Evolutionary conservation across 1,284 basidiomycete species (phyloP), one percentile per base, ranked within the genome.

Genomic region (Cutaneotrichosporon daszewskae): DNA sequence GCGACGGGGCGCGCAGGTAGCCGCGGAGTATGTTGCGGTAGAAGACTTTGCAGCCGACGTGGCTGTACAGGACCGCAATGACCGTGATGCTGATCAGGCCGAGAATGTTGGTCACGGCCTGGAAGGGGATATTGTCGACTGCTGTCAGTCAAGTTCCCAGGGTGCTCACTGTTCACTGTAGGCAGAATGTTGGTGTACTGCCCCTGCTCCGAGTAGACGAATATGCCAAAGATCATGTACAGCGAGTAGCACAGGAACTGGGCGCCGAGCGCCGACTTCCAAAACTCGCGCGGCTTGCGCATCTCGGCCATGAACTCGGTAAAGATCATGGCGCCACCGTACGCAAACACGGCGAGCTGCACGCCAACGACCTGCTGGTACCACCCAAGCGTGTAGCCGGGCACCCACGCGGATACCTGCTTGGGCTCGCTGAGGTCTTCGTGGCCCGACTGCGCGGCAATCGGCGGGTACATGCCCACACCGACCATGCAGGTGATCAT

Each of bases 211-310:
- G 39, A 66, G 69, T 81, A 74, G 31, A 71, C 68, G 53, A 71
- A 74, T 18, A 74, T 37, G 10, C 80, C 81, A 24, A 46, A 49
- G 17, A 44, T 16, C 45, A 50, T 47, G 47, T 53, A 84, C 4
- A 76, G 74, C 13, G 64, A 37, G 54, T 74, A 75, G 55, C 83
- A 82, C 29, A 84, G 62, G 3, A 72, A 35, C 57, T 84, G 80
- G 0, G 79, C 78, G 25, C 66, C 62, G 35, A 75, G 69, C 76
- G 82, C 81, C 25, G 76, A 79, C 60, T 83, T 83, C 78, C 80
- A 83, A 55, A 84, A 84, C 59, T 84, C 82, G 75, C 78, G 77
- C 0, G 82, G 82, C 3, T 80, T 74, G 14, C 77, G 73, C 82
- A 84, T 84, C 62, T 84, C 82, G 1, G 79, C 76, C 75, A 84